Base-by-base conservation (phyloP, 192 early-diverging fungal genomes). In the Phycomyces blakesleeanus region DNA sequence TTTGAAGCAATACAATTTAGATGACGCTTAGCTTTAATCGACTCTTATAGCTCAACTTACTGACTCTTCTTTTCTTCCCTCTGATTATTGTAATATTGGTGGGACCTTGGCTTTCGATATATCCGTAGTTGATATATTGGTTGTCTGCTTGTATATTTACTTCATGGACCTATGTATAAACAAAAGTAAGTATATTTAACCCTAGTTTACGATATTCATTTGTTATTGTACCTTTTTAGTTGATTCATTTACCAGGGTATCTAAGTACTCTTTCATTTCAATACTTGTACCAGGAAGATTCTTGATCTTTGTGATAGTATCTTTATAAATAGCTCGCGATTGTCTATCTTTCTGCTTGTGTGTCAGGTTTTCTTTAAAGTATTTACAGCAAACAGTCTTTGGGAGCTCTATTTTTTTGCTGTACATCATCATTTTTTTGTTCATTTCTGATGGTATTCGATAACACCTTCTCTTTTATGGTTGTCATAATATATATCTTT, bases 91-190 rank as follows among this genome's bases (percentile, higher is more conserved):
- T 20, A 26, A 53, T 53, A 26, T 53, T 53, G 2, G 14, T 53
- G 26, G 51, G 22, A 3, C 51, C 51, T 53, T 53, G 51, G n/a
- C 14, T 20, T 53, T 26, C 51, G 24, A 53, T 21, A 53, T 53
- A 22, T 24, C 51, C 51, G 22, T 53, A 24, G 51, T 53, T 53
- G 51, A 53, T 24, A 53, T 53, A 53, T 53, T 53, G 51, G 26
- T 53, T 53, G 26, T 22, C 26, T 21, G 24, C 51, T 53, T 21
- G 9, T 24, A 26, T 53, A 26, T 53, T 21, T 53, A 12, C 51
- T 53, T 53, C 24, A 53, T 53, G 20, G 9, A n/a, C n/a, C 51
- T 26, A n/a, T 53, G 20, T 21, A 53, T 53, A 26, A 53, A 53
- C 20, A 21, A 53, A 53, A 53, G 51, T 24, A 53, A 53, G 14